Percentiles rank a stretch among this genome's conserved stretches.
These are phyloP conservation scores for Pseudoscleropodium purum DNA, from an alignment of 225 moss, liverwort and hornwort genomes.

Conservation along the genomic window DNA sequence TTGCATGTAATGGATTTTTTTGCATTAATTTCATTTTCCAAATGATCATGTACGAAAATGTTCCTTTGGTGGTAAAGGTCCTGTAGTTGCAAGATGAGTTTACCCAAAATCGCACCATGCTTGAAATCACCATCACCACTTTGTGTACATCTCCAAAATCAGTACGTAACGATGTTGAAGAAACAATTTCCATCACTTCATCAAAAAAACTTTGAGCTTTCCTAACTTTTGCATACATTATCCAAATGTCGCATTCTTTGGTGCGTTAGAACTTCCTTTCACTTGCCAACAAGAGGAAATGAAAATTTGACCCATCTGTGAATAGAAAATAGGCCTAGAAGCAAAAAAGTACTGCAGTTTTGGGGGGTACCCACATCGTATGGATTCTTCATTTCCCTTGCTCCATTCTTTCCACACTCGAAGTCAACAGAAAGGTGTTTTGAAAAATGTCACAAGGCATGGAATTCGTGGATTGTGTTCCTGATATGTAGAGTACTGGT, in stretches of 20 bases:
- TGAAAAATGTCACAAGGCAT: neutral
- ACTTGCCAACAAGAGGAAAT: neutral
- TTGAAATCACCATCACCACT: neutral
- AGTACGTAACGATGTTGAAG: rapidly evolving
- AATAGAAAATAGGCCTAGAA: neutral
- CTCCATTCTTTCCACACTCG: no score
- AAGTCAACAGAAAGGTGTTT: neutral
- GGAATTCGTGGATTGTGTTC: neutral
- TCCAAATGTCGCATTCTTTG: neutral
- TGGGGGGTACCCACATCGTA: no score
- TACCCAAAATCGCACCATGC: rapidly evolving
- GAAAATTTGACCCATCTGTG: no score
- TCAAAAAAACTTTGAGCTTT: rapidly evolving
- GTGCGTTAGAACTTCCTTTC: rapidly evolving
- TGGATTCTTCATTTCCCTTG: neutral
- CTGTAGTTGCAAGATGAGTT: rapidly evolving
- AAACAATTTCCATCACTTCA: rapidly evolving
- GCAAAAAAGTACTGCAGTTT: neutral
- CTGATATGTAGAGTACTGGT: neutral
- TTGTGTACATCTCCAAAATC: neutral
- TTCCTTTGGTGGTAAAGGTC: neutral
- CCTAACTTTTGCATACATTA: rapidly evolving
- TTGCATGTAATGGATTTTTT: neutral
- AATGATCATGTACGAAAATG: neutral
- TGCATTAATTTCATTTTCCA: neutral